Base-by-base conservation (phyloP, 2,329 filamentous ascomycete genomes). In the Fusarium newnesense region DNA sequence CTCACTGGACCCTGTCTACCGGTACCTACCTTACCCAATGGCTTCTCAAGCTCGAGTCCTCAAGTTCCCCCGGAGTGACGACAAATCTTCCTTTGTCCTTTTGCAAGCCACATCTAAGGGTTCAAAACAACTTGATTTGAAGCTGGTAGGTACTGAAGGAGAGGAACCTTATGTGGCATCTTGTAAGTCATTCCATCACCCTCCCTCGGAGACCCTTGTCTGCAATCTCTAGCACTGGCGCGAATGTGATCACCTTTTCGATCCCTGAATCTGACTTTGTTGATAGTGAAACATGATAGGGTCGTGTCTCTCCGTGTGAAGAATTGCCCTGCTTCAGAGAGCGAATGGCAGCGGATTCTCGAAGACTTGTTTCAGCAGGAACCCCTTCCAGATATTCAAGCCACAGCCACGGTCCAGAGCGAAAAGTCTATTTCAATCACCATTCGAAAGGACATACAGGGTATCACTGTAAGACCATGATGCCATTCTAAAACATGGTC, bases 331-430 rank as follows among this genome's bases (percentile, higher is more conserved):
- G 87, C 87, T 68, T 85, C 86, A 28, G 83, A 88, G 64, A 83
- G 86, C n/a, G 91, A 94, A 80, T 95, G 93, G 93, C 86, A 90
- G 78, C 77, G 81, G 19, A 87, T 92, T 57, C 81, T 95, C 24
- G 82, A 84, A 52, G 84, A 86, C 52, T 81, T 91, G 53, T 84
- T 95, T 39, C 83, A 90, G 15, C 83, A 87, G 60, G 83, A 85
- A 47, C 81, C 85, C 18, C 77, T 87, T 49, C 81, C 87, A 24
- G 87, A 87, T 67, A 85, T 93, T 30, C 88, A 93, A 72, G 85
- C 85, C 26, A 85, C 89, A 26, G 92, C 91, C 28, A 85, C 89
- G 8, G 84, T 93, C 50, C 83, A 87, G 53, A 84, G 85, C 50
- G 85, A 86, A 64, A 79, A 83, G 26, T 84, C 84, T 5, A 84